Evolutionary conservation across 1,284 basidiomycete genomes (phyloP).

Genomic region (Nidula niveotomentosa): DNA sequence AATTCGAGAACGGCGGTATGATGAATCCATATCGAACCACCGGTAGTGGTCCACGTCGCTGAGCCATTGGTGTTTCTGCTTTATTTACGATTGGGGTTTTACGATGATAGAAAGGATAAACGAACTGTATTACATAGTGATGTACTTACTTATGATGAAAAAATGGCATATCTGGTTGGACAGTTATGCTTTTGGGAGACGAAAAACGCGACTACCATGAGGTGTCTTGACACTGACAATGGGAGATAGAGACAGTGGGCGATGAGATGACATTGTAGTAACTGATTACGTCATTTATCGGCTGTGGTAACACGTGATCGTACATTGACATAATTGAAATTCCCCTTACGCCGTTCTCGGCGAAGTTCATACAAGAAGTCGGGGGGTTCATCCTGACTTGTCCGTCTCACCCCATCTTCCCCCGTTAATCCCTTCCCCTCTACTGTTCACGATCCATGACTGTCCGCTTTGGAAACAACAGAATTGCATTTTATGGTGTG

Average conservation of each 20-base stretch:
- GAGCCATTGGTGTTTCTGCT: background rate
- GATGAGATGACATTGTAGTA: no score
- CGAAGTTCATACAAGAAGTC: no score
- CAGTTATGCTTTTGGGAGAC: no score
- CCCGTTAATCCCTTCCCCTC: background rate
- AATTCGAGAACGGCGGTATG: slow-evolving; percentile 45
- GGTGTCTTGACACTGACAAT: no score
- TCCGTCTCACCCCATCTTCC: background rate
- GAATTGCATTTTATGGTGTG: slow-evolving; percentile 51
- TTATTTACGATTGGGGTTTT: background rate
- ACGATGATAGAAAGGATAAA: background rate
- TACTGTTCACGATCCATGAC: slow-evolving; percentile 41
- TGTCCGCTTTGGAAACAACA: slow-evolving; percentile 51
- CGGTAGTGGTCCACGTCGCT: slow-evolving; percentile 15
- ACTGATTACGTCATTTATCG: no score
- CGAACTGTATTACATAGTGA: background rate
- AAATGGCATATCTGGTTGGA: no score
- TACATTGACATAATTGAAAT: no score
- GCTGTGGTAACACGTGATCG: no score
- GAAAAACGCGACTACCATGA: no score
- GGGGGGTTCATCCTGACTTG: background rate
- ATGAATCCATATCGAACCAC: slow-evolving; percentile 34
- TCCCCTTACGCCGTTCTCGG: no score
- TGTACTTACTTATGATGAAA: background rate
- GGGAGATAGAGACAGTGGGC: no score